Conservation (phyloP, 2,329 filamentous ascomycete species). For the Amauroascus verrucosus region DNA sequence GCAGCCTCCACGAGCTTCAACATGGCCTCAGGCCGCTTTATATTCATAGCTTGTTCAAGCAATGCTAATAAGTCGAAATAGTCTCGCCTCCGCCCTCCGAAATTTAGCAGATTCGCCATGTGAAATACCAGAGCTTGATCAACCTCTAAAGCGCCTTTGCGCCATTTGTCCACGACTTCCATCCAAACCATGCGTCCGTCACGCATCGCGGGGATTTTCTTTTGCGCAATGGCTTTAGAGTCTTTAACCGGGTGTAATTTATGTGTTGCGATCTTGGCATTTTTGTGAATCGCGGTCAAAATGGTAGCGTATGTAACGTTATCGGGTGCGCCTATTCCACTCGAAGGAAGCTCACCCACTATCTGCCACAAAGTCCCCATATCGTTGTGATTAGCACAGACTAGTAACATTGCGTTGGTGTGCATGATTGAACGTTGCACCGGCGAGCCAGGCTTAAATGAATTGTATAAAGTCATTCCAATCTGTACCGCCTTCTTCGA, state of each 20-base stretch:
- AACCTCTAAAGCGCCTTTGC: conserved; percentile 55
- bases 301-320: conserved; percentile 70
- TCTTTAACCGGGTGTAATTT: conserved; percentile 26
- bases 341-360: conserved; percentile 58
- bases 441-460: conserved; percentile 54
- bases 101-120: conserved; percentile 69
- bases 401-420: conserved; percentile 75
- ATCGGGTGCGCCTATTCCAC: conserved; percentile 55
- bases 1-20: conserved; percentile 10
- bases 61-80: conserved; percentile 63
- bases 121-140: conserved; percentile 70
- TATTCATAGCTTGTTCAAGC: conserved; percentile 70
- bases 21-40: conserved; percentile 39
- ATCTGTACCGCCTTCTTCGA: conserved; percentile 52
- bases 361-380: conserved; percentile 73
- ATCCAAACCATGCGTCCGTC: conserved; percentile 70
- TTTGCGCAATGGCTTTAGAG: conserved; percentile 20
- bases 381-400: conserved; percentile 64
- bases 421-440: conserved; percentile 69
- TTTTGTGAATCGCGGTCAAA: conserved; percentile 59
- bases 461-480: conserved; percentile 66
- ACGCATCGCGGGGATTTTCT: conserved; percentile 40
- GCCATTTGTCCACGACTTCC: conserved; percentile 69
- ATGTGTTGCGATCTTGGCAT: conserved; percentile 27
- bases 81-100: conserved; percentile 51